phyloP scores from a whole-genome alignment of 768 basidiomycete genomes.

The Boletellus emodensis region DNA sequence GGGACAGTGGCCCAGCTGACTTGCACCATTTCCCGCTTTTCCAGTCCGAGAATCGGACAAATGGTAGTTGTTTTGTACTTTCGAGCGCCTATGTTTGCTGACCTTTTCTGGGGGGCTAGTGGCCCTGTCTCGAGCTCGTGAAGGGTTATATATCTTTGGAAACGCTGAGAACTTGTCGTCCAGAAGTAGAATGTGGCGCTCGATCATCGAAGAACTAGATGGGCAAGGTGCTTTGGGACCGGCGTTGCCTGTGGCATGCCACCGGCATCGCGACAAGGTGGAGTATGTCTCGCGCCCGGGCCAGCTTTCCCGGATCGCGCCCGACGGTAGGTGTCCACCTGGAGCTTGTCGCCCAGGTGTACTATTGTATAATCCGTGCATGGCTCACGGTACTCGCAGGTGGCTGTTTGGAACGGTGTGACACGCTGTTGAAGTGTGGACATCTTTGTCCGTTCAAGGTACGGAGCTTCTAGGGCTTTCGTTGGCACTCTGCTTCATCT shows the following conservation, averaged over 20 bases:
- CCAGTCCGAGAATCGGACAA: slow-evolving; percentile 55
- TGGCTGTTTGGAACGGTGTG: slow-evolving; percentile 60
- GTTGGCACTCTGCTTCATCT: background rate
- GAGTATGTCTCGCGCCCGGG: slow-evolving; percentile 48
- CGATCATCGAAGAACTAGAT: slow-evolving; percentile 56
- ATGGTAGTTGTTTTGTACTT: slow-evolving; percentile 33
- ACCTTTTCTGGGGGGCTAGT: slow-evolving; percentile 34
- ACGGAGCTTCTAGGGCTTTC: slow-evolving; percentile 7
- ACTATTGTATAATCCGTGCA: background rate
- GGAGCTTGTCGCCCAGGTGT: no score
- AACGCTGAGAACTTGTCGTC: slow-evolving; percentile 53
- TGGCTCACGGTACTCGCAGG: slow-evolving; percentile 32
- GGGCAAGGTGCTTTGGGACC: slow-evolving; percentile 42
- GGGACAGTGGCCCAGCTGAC: background rate
- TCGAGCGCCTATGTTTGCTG: background rate
- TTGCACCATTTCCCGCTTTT: background rate
- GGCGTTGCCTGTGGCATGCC: slow-evolving; percentile 55
- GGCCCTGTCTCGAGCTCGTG: slow-evolving; percentile 67
- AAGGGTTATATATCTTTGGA: slow-evolving; percentile 72
- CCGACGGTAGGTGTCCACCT: slow-evolving; percentile 43
- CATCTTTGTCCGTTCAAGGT: slow-evolving; percentile 64
- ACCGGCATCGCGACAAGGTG: slow-evolving; percentile 46
- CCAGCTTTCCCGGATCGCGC: slow-evolving; percentile 46
- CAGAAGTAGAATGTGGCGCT: slow-evolving; percentile 54
- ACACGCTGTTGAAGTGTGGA: slow-evolving; percentile 51